These are phyloP conservation scores for Thielaviopsis musarum DNA, from an alignment of 2,329 filamentous ascomycete genomes.

Conservation along the genomic window DNA sequence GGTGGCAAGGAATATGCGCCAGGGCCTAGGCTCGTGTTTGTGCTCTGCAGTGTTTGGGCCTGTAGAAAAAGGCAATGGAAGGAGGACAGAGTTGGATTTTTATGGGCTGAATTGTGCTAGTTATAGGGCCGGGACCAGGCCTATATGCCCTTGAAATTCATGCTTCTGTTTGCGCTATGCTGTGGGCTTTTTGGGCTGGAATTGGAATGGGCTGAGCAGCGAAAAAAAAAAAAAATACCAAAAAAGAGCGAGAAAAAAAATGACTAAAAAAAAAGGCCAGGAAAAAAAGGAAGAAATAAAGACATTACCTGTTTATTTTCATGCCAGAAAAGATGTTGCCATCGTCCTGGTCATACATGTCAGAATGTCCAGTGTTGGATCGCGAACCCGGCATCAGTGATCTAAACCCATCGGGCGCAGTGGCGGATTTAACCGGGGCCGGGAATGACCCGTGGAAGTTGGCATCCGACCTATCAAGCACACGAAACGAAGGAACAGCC, in stretches of 20 bases:
- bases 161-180: too few relatives aligned
- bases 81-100: neutral
- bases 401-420: slow-evolving; percentile 29
- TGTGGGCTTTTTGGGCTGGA: neutral
- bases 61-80: neutral
- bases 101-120: slow-evolving; percentile 3
- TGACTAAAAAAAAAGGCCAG: neutral
- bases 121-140: too few relatives aligned
- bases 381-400: slow-evolving; percentile 28
- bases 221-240: neutral
- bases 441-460: neutral
- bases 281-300: slow-evolving; percentile 4
- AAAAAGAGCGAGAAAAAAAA: neutral
- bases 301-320: slow-evolving; percentile 37
- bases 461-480: slow-evolving; percentile 34
- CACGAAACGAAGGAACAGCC: slow-evolving; percentile 38
- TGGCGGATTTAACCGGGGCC: slow-evolving; percentile 14
- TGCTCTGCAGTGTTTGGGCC: neutral
- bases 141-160: too few relatives aligned
- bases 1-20: slow-evolving; percentile 6
- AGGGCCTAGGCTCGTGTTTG: slow-evolving; percentile 6
- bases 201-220: neutral
- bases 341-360: slow-evolving; percentile 23
- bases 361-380: slow-evolving; percentile 22
- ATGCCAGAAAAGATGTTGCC: slow-evolving; percentile 43